These are phyloP conservation scores for Microbotryum intermedium DNA, from an alignment of 1,284 basidiomycete genomes.

Conservation along the genomic window DNA sequence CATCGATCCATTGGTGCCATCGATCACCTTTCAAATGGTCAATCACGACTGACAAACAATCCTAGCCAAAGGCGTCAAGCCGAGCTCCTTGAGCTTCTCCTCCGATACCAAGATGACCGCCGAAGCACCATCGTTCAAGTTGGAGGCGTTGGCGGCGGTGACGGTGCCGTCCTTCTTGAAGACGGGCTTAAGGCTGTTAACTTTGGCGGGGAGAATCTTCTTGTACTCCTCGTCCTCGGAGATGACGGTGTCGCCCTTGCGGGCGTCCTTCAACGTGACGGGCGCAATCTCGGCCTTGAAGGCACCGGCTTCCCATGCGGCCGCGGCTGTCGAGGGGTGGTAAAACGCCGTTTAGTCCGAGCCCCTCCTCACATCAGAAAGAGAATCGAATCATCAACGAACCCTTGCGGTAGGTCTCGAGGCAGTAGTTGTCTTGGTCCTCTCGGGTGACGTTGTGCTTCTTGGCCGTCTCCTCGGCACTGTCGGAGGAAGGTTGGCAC, in stretches of 20 bases:
- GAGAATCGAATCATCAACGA: too few relatives aligned
- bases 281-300: constrained; percentile 87
- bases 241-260: constrained; percentile 84
- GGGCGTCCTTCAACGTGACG: constrained; percentile 76
- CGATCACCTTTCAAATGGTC: too few relatives aligned
- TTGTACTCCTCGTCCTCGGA: constrained; percentile 96
- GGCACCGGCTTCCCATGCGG: constrained; percentile 76
- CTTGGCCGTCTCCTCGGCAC: constrained; percentile 42
- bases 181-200: constrained; percentile 40
- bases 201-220: constrained; percentile 43
- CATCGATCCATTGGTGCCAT: constrained; percentile 24
- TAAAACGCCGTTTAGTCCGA: too few relatives aligned
- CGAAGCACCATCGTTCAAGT: constrained; percentile 43
- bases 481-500: not conserved
- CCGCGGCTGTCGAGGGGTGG: constrained; percentile 62
- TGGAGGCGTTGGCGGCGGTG: constrained; percentile 44
- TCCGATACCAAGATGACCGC: constrained; percentile 41
- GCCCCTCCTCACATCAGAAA: too few relatives aligned
- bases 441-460: constrained; percentile 40
- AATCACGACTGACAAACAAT: constrained; percentile 36
- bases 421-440: constrained; percentile 55
- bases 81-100: constrained; percentile 36
- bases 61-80: constrained; percentile 41
- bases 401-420: constrained; percentile 55
- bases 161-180: constrained; percentile 44